Base-by-base conservation (phyloP, 2,329 filamentous ascomycete species). In the Paecilomyces formosus region DNA sequence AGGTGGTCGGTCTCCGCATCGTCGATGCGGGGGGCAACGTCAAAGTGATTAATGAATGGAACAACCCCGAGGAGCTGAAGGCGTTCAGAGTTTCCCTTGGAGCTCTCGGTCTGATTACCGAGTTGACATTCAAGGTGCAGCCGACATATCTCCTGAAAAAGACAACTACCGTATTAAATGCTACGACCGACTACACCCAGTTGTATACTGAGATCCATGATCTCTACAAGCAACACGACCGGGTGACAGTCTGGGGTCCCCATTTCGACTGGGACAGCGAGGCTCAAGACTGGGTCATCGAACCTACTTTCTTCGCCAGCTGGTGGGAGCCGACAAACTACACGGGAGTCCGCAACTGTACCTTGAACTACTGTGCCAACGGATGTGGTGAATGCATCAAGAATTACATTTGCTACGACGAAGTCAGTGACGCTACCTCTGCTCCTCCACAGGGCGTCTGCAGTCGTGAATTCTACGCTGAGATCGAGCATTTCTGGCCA, bases 401-500 rank as follows among this genome's bases (percentile, higher is more conserved):
- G 31, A 55, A 63, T 24, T 64, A 64, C 53, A 55, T 64, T 39
- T 65, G 64, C 60, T 65, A 65, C 50, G 64, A 65, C n/a, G 55
- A 64, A 53, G 59, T 57, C 12, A 62, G 53, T 12, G 57, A 63
- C 28, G 62, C 62, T n/a, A 53, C 57, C 13, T 60, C 64, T 15
- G 56, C 53, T 26, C 56, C 64, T 54, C 58, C 61, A 15, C 56
- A 57, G 22, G 64, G 62, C 24, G 54, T 65, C 49, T 65, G 64
- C 52, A 59, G 28, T 15, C 53, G 60, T 22, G 55, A 58, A 12
- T 65, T 64, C 61, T 61, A 61, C 35, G 62, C 58, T n/a, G 58
- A 65, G 50, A 60, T 64, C 57, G 62, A 65, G 56, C 64, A 65
- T 54, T 64, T 65, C 60, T 56, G 63, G 49, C 62, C 64, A 3